Evolutionary conservation across 2,329 filamentous ascomycete genomes (phyloP).

Genomic region (Phyllosticta capitalensis): DNA sequence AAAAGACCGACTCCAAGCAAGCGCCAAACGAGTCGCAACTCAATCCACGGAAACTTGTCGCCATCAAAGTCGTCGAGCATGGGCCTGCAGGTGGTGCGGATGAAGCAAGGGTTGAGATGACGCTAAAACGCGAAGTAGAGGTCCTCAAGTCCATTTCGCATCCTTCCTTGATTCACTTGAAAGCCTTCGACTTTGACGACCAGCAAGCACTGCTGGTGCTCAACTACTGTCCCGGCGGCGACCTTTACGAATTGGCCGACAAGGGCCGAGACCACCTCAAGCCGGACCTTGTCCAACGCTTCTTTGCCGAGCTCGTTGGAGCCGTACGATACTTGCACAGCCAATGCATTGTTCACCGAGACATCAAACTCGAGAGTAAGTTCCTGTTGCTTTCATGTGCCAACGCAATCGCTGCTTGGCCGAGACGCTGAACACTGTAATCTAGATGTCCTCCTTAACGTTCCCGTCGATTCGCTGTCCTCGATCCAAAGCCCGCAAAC

Average conservation of each 20-base stretch:
- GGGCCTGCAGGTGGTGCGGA: conserved; percentile 89
- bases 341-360: conserved; percentile 81
- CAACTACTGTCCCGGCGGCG: conserved; percentile 86
- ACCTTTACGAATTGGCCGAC: conserved; percentile 87
- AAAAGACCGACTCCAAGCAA: conserved; percentile 41
- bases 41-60: conserved; percentile 73
- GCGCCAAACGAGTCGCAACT: conserved; percentile 40
- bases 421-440: conserved; percentile 19
- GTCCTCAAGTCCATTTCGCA: conserved; percentile 84
- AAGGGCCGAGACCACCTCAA: conserved; percentile 58
- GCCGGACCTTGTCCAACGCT: conserved; percentile 63
- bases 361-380: conserved; percentile 96
- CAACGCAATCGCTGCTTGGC: conserved; percentile 13
- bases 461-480: conserved; percentile 59
- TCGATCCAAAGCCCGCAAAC: conserved; percentile 56
- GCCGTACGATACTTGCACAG: conserved; percentile 81
- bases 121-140: conserved; percentile 86
- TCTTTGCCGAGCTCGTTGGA: conserved; percentile 81
- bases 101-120: conserved; percentile 86
- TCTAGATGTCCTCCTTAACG: conserved; percentile 81
- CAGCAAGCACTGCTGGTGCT: conserved; percentile 76
- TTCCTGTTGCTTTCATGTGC: conserved; percentile 20
- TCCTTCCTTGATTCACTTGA: conserved; percentile 81
- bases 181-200: conserved; percentile 80
- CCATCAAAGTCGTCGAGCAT: conserved; percentile 91